Base-by-base conservation (phyloP, 306 rosid species). In the Fragaria ananassa region DNA sequence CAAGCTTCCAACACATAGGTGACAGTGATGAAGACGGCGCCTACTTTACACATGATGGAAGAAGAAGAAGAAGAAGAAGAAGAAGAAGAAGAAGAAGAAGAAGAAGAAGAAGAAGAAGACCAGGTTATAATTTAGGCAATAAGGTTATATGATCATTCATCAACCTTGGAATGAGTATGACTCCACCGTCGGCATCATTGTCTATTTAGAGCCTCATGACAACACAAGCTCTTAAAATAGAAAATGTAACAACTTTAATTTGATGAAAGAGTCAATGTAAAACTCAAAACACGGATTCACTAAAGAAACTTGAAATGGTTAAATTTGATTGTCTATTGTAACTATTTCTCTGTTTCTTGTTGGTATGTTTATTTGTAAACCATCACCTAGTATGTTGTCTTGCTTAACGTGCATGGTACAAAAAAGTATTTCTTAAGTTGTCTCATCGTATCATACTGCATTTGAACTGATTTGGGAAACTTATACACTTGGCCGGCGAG, bases 11-110 rank as follows among this genome's bases (percentile, higher is more conserved):
- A 65, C 47, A 15, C 71, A 2, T 4, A 15, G n/a, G 10, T 37
- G 18, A 67, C 12, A 39, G n/a, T 35, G 63, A 66, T 37, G 29
- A 49, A 27, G 58, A n/a, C 13, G 53, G 37, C 10, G 64, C 73
- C 79, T 35, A 34, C 72, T 65, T 61, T 47, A 61, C 78, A 61
- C 70, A 27, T 45, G 70, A 74, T 49, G 27, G 21, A 71, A 53
- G 64, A 27, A 27, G 27, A 61, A 61, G 75, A n/a, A n/a, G n/a
- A n/a, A n/a, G n/a, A n/a, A n/a, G n/a, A n/a, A n/a, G n/a, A n/a
- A n/a, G n/a, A n/a, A n/a, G n/a, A n/a, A n/a, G n/a, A n/a, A n/a
- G n/a, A n/a, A n/a, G n/a, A n/a, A n/a, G n/a, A n/a, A n/a, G n/a
- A n/a, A n/a, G n/a, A n/a, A n/a, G 21, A 71, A 53, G 64, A 27